These are phyloP conservation scores for Pestalotiopsis sp. DNA, from an alignment of 2,329 filamentous ascomycete species.

Conservation along the genomic window DNA sequence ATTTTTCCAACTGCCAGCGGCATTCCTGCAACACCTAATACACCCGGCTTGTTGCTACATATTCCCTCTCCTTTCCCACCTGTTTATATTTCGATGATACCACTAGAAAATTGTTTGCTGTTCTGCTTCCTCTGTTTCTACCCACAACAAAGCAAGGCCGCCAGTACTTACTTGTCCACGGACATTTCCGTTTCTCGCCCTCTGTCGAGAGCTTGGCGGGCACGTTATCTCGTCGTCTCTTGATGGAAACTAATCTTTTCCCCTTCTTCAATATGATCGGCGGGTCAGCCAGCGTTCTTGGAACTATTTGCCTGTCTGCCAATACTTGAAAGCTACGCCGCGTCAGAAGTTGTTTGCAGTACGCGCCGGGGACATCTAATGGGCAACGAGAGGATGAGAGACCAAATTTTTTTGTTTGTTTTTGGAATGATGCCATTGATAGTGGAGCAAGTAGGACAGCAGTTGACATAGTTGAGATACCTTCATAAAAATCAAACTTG, in stretches of 20 bases:
- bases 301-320: not conserved
- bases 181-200: not conserved
- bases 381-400: conserved; percentile 2
- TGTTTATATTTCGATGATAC: conserved; percentile 31
- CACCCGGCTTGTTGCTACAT: conserved; percentile 17
- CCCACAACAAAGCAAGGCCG: not conserved
- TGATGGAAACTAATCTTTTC: not conserved
- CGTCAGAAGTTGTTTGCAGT: not conserved
- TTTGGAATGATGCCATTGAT: not conserved
- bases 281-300: not conserved
- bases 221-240: not conserved
- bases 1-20: not conserved
- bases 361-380: not conserved
- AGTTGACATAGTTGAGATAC: conserved; percentile 5
- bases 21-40: conserved; percentile 16
- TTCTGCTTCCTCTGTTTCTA: conserved; percentile 15
- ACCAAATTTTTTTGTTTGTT: not conserved
- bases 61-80: conserved; percentile 7
- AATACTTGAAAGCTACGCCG: not conserved
- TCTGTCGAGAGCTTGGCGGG: not conserved
- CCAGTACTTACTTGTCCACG: not conserved
- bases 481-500: not conserved
- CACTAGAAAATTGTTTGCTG: conserved; percentile 27
- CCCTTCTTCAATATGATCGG: not conserved
- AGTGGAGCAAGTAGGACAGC: not conserved